These are phyloP conservation scores for Lactarius vividus DNA, from an alignment of 768 basidiomycete species.

Conservation along the genomic window DNA sequence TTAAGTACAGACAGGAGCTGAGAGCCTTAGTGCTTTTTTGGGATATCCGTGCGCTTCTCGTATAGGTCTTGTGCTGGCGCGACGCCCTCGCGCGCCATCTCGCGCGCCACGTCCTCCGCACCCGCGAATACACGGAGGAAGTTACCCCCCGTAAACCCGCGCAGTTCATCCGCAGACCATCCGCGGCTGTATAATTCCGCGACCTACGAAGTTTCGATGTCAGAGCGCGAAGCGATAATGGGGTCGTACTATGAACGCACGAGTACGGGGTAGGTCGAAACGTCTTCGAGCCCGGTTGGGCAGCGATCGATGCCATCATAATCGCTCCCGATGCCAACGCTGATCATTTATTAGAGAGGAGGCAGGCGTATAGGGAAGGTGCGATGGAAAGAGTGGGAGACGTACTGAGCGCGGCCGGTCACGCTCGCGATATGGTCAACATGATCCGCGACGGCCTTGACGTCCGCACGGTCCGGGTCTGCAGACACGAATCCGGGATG, in stretches of 20 bases:
- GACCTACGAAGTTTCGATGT: slow-evolving; percentile 45
- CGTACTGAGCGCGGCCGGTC: slow-evolving; percentile 71
- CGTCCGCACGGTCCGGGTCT: slow-evolving; percentile 56
- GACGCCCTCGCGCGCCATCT: slow-evolving; percentile 55
- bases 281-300: slow-evolving; percentile 83
- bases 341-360: slow-evolving; percentile 30
- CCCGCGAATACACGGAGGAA: slow-evolving; percentile 75
- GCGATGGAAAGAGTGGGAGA: slow-evolving; percentile 7
- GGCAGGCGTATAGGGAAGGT: background rate
- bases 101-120: slow-evolving; percentile 65
- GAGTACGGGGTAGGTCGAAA: slow-evolving; percentile 82
- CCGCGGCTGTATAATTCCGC: slow-evolving; percentile 84
- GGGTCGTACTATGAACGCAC: background rate
- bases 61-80: slow-evolving; percentile 68
- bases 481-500: slow-evolving; percentile 62
- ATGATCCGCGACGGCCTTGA: slow-evolving; percentile 77
- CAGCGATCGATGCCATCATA: slow-evolving; percentile 68
- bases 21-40: slow-evolving; percentile 14
- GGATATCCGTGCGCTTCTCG: slow-evolving; percentile 70
- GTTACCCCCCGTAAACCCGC: slow-evolving; percentile 81
- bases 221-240: background rate
- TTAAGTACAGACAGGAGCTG: background rate
- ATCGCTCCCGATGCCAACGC: slow-evolving; percentile 85
- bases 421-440: slow-evolving; percentile 78
- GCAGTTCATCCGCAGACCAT: slow-evolving; percentile 80